Conservation (phyloP, 768 basidiomycete genomes). For the Pleurotus cornucopiae region DNA sequence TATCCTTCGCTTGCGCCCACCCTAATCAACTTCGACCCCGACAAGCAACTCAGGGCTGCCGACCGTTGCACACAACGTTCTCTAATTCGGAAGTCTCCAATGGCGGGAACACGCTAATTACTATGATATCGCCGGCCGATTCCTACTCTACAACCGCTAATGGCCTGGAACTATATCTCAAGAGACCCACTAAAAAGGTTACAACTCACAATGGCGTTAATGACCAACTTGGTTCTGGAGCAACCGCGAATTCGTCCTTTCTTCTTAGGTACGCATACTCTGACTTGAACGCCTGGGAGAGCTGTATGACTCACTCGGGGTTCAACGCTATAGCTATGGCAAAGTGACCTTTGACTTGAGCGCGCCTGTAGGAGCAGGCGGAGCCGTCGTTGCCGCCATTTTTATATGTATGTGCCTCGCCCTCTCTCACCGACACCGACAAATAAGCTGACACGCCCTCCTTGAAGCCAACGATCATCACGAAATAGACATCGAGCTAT, state of each 20-base stretch:
- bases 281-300: neutral
- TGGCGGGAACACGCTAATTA: slow-evolving; percentile 16
- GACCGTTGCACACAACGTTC: slow-evolving; percentile 23
- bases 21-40: neutral
- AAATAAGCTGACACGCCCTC: neutral
- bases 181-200: slow-evolving; percentile 25
- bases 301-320: neutral
- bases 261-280: slow-evolving; percentile 10
- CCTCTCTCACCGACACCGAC: too few species aligned
- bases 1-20: neutral
- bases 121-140: slow-evolving; percentile 22
- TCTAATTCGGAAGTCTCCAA: slow-evolving; percentile 14
- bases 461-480: slow-evolving; percentile 21
- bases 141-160: slow-evolving; percentile 21
- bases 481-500: slow-evolving; percentile 40
- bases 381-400: slow-evolving; percentile 35
- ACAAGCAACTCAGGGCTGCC: slow-evolving; percentile 13
- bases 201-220: slow-evolving; percentile 27
- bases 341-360: slow-evolving; percentile 28
- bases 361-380: slow-evolving; percentile 26
- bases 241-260: slow-evolving; percentile 38
- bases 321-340: slow-evolving; percentile 22
- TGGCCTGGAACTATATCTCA: slow-evolving; percentile 25
- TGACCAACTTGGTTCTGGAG: slow-evolving; percentile 29
- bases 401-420: slow-evolving; percentile 25